Evolutionary conservation across 805 yeast species (phyloP), one percentile per base, ranked within the genome.

Genomic region (Metschnikowia hibisci): DNA sequence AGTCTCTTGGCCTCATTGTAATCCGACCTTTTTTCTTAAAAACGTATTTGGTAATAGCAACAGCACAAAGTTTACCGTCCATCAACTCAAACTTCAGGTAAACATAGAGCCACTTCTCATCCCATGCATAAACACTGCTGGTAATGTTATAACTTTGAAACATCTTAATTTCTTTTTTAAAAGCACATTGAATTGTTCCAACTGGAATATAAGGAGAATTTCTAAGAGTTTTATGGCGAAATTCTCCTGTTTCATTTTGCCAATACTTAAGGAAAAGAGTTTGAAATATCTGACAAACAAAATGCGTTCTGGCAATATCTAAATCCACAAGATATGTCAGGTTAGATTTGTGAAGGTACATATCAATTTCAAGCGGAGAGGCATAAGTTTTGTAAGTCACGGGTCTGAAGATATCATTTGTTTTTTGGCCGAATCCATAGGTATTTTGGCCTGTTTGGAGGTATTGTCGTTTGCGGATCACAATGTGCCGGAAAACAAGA

Each of bases 331-430:
- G 84, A 63, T 90, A 91, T 1, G 96, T 84, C 6, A 91, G 81
- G 61, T 91, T 91, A 44, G 84, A 80, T 67, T 90, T 91, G 69
- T 90, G 98, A 37, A 88, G 55, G 57, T 87, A 87, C 68, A 86
- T 77, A 62, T 90, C 97, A 57, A 87, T 81, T 58, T 90, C 97
- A 56, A 85, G 64, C 6, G 85, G 80, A 1, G 91, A 82, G 23
- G 84, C 85, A 46, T 77, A 78, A 0, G 89, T 76, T 16, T 60
- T 50, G 50, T 68, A 68, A 11, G 59, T 53, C 1, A 69, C 57
- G 34, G 74, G 68, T 10, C 69, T 66, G 58, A 82, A 81, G n/a
- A 71, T 51, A 31, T 66, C 45, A 38, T 54, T 43, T 30, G 48
- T 42, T 14, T 51, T 37, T 22, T 49, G 58, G 32, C 62, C 59